A percentile compares a stretch with the other conserved stretches of the same genome.
phyloP scores from a whole-genome alignment of 176 grass and related monocot genomes.

The Areca catechu region DNA sequence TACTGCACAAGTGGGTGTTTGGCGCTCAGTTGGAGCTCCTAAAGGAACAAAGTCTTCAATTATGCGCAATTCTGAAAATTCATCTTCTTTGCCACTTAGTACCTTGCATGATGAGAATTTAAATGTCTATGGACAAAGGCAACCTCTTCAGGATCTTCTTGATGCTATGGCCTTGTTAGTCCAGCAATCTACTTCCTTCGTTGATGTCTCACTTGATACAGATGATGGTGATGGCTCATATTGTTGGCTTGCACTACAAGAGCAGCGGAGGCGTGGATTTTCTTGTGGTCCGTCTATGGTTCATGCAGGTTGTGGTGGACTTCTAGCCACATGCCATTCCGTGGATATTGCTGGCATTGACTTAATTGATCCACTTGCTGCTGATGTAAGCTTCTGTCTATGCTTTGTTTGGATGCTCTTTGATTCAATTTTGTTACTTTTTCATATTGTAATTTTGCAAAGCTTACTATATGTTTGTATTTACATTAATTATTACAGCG shows the following conservation, averaged over 20 bases:
- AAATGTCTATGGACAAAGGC: constrained; percentile 40
- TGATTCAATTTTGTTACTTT: constrained; percentile 9
- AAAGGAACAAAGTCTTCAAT: constrained; percentile 58
- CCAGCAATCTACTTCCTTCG: constrained; percentile 85
- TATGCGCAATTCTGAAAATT: constrained; percentile 12
- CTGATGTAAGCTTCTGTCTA: constrained; percentile 51
- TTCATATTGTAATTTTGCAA: background rate
- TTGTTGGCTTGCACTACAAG: constrained; percentile 77
- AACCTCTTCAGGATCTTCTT: constrained; percentile 84
- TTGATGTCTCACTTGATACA: constrained; percentile 86
- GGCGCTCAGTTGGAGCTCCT: constrained; percentile 58
- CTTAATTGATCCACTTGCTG: constrained; percentile 86
- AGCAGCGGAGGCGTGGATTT: constrained; percentile 75
- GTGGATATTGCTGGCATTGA: constrained; percentile 87
- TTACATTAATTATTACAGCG: too few species aligned
- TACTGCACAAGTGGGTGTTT: constrained; percentile 63
- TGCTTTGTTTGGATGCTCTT: constrained; percentile 5
- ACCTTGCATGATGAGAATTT: constrained; percentile 36
- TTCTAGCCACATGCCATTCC: constrained; percentile 80
- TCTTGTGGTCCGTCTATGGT: constrained; percentile 83
- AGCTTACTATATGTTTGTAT: too few species aligned
- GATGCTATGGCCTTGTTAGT: constrained; percentile 72
- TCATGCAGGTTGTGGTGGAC: constrained; percentile 93
- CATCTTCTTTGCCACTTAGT: constrained; percentile 31
- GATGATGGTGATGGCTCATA: constrained; percentile 75